Evolutionary conservation across 2,329 filamentous ascomycete genomes (phyloP).

Genomic region (Colletotrichum cuscutae): DNA sequence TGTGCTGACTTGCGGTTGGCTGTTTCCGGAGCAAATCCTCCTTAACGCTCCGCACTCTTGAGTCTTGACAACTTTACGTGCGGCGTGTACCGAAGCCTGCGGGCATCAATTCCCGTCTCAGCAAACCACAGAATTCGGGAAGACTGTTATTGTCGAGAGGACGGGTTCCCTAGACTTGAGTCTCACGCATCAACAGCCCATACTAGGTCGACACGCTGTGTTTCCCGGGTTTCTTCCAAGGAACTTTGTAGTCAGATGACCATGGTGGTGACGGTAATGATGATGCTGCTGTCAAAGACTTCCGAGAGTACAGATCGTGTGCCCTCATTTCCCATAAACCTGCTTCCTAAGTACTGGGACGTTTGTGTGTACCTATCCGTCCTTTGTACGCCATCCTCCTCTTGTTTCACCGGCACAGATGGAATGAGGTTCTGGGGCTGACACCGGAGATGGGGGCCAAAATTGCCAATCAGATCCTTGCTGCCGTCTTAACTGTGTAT

Average conservation of each 20-base stretch:
- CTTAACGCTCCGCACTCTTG: constrained; percentile 21
- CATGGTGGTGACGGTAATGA: neutral
- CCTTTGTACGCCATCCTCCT: neutral
- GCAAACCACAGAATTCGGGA: neutral
- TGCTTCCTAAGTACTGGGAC: neutral
- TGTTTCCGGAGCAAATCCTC: constrained; percentile 29
- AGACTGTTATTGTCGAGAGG: neutral
- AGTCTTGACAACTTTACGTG: neutral
- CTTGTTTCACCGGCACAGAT: neutral
- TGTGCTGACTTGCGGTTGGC: neutral
- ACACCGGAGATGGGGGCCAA: neutral
- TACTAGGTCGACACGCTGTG: constrained; percentile 5
- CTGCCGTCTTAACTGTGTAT: neutral
- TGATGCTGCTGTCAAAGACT: neutral
- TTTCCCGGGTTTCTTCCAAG: neutral
- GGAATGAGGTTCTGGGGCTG: neutral
- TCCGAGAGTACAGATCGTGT: neutral
- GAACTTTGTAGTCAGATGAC: neutral
- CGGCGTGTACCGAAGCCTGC: neutral
- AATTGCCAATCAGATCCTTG: neutral
- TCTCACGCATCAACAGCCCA: constrained; percentile 4
- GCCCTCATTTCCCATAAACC: neutral
- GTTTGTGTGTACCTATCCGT: neutral
- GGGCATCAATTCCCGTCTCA: constrained; percentile 3
- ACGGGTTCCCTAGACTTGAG: neutral